A percentile compares a stretch with the other conserved stretches of the same genome.
Conservation (phyloP, 2,329 filamentous ascomycete genomes). For the Xylariaceae sp. region DNA sequence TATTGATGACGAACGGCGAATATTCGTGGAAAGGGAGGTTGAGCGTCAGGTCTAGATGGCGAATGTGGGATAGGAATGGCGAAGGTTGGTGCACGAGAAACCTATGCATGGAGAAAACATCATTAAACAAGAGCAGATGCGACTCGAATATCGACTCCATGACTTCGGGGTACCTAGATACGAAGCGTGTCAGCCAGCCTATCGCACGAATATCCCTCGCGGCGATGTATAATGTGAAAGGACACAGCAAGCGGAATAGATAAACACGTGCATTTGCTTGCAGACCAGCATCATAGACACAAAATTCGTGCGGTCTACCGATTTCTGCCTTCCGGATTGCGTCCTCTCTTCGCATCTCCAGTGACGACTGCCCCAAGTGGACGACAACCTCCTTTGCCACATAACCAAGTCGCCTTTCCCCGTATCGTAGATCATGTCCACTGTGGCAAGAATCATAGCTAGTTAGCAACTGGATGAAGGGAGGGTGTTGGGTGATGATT, state of each 20-base stretch:
- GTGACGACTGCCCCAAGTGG: conserved; percentile 38
- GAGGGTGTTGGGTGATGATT: too few relatives aligned
- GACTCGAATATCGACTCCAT: conserved; percentile 36
- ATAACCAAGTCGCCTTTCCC: conserved; percentile 26
- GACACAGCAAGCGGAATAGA: background rate
- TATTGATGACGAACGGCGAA: conserved; percentile 24
- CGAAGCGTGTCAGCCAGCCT: background rate
- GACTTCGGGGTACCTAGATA: conserved; percentile 36
- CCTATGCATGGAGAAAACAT: conserved; percentile 32
- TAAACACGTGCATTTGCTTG: conserved; percentile 36
- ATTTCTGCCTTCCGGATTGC: conserved; percentile 23
- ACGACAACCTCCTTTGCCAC: conserved; percentile 35
- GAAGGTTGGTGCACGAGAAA: conserved; percentile 34
- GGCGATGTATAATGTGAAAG: background rate
- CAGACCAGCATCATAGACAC: conserved; percentile 35
- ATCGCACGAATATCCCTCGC: background rate
- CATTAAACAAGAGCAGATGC: conserved; percentile 37
- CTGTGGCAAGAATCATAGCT: conserved; percentile 3
- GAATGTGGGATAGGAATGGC: conserved; percentile 27
- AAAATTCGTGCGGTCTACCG: conserved; percentile 32
- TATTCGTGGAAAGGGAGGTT: conserved; percentile 32
- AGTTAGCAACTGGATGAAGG: background rate
- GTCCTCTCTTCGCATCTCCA: conserved; percentile 38
- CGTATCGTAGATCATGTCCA: conserved; percentile 29
- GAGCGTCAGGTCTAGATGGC: conserved; percentile 35